Conservation (phyloP, 495 filamentous ascomycete genomes). For the Talaromyces thailandensis region DNA sequence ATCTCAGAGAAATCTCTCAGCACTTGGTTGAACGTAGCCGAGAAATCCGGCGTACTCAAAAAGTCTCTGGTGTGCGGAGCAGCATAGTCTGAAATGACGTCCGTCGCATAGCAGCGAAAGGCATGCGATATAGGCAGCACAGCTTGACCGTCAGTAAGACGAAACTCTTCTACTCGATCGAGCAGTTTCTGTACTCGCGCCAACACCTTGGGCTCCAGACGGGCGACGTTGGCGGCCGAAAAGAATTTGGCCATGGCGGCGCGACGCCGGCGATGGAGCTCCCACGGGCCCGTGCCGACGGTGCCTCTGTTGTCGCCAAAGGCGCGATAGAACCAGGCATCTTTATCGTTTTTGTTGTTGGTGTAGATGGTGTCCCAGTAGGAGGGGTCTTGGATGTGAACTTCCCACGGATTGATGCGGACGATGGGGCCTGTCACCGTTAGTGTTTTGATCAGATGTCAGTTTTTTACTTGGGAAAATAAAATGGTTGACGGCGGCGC, state of each 20-base stretch:
- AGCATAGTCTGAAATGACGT: conserved; percentile 32
- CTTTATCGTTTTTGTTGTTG: conserved; percentile 11
- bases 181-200: conserved; percentile 23
- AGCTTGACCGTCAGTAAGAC: conserved; percentile 9
- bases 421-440: conserved; percentile 38
- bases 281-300: conserved; percentile 12
- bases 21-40: conserved; percentile 20
- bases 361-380: conserved; percentile 31
- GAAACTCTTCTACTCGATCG: conserved; percentile 20
- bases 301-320: conserved; percentile 8
- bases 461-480: no score
- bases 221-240: conserved; percentile 17
- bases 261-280: conserved; percentile 19
- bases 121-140: conserved; percentile 27
- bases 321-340: conserved; percentile 11
- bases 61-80: conserved; percentile 16
- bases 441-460: conserved; percentile 1
- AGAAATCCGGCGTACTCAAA: conserved; percentile 26
- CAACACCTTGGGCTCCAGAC: conserved; percentile 22
- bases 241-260: conserved; percentile 24
- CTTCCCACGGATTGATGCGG: conserved; percentile 41
- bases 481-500: conserved; percentile 10
- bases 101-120: conserved; percentile 26
- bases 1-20: conserved; percentile 15
- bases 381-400: conserved; percentile 33